These are phyloP conservation scores for Leucosporidium yakuticum DNA, from an alignment of 768 basidiomycete genomes.

Conservation along the genomic window DNA sequence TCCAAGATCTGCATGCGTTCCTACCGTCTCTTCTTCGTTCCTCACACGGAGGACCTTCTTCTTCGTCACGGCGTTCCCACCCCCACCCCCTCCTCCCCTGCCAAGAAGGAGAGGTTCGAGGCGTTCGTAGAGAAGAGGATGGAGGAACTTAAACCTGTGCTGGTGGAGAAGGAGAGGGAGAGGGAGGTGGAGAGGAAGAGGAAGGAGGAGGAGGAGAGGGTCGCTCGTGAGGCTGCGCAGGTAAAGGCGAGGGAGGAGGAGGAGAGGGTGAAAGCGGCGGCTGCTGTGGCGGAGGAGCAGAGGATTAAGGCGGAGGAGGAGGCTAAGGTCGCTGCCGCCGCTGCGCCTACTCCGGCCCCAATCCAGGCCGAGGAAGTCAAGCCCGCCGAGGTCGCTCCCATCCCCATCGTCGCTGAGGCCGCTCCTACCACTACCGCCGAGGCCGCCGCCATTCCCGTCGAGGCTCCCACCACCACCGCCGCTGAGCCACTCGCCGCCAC, in stretches of 20 bases:
- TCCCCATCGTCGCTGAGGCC: background rate
- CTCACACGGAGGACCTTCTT: conserved; percentile 48
- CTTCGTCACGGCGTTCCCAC: background rate
- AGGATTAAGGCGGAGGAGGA: background rate
- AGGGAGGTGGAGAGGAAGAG: conserved; percentile 19
- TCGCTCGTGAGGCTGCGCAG: background rate
- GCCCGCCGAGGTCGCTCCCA: background rate
- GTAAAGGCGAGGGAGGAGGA: background rate
- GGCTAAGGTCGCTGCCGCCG: background rate
- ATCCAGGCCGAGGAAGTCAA: background rate
- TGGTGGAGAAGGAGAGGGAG: conserved; percentile 1
- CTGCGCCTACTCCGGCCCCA: background rate
- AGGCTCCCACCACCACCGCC: background rate
- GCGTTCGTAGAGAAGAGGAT: background rate
- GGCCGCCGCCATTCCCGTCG: background rate
- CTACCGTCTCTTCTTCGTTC: conserved; percentile 73
- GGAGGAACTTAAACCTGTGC: too few species aligned
- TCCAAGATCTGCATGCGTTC: conserved; percentile 69
- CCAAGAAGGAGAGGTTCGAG: background rate
- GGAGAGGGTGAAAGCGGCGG: background rate
- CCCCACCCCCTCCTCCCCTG: conserved; percentile 3
- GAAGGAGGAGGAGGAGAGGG: background rate
- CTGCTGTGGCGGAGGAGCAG: background rate
- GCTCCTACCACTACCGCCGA: background rate
- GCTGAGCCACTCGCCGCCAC: too few species aligned